Evolutionary conservation across 768 basidiomycete genomes (phyloP), one percentile per base, ranked within the genome.

Genomic region (Thelephora ganbajun): DNA sequence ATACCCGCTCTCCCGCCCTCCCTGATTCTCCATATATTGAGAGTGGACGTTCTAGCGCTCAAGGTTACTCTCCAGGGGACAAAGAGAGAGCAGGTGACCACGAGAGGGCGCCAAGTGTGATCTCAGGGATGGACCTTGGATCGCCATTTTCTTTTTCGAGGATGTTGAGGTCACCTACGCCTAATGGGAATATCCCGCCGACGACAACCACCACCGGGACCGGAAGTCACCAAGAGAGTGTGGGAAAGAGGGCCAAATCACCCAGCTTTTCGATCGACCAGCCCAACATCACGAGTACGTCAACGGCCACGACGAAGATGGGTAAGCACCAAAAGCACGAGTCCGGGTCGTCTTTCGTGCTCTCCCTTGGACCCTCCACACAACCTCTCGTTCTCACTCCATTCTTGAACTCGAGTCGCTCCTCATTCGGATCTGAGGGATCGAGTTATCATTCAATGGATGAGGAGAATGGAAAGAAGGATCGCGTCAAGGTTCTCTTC

Each of bases 401-500:
- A 3, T 63, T 83, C 14, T 73, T 72, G 13, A 88, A 80, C 52
- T 83, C 83, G 6, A 89, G 87, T 23, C 73, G 79, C 23, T 83
- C 85, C 12, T 90, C 88, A 5, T 64, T 90, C 18, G 83, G 80
- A 50, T 88, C 86, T 9, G 72, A 70, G 33, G 85, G 88, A 13
- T 91, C 88, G 2, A 90, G 88, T 61, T 90, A 85, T 60, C 86
- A 89, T 59, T 86, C 86, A 3, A 79, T 73, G 73, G 83, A 86
- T 48, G 78, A 65, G 18, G 77, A 63, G 43, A 22, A 14, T 18
- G 39, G 39, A 41, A 63, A 79, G 50, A 73, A 73, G 49, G 77
- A 81, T 51, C 68, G 68, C 41, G 60, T 71, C 44, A 61, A 74
- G 46, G 71, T 67, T 42, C 54, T 84, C 19, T 77, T 87, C 59